Evolutionary conservation across 805 yeast species (phyloP).

Genomic region (Schizosaccharomyces cryophilus): DNA sequence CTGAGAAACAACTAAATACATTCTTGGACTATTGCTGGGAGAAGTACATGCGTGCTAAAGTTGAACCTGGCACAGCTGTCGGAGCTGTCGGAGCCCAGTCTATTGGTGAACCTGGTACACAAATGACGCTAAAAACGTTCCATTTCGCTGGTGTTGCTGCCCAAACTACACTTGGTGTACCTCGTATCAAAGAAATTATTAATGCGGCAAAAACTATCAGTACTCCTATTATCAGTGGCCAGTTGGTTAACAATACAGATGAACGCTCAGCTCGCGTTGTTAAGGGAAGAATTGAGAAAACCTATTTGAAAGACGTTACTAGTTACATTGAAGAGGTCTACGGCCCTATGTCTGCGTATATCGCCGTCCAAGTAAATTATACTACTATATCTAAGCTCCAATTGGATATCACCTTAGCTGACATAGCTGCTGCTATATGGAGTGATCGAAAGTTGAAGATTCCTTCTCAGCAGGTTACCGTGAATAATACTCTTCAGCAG

Average conservation of each 20-base stretch:
- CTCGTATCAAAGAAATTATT: conserved; percentile 95
- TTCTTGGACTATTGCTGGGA: conserved; percentile 55
- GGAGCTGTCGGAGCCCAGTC: conserved; percentile 99
- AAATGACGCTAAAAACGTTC: conserved; percentile 89
- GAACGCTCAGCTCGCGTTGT: conserved; percentile 97
- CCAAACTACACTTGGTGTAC: conserved; percentile 97
- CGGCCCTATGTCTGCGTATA: conserved; percentile 47
- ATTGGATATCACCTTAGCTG: conserved; percentile 65
- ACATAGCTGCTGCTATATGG: conserved; percentile 59
- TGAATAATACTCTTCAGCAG: background rate
- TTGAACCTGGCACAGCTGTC: conserved; percentile 97
- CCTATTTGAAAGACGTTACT: conserved; percentile 64
- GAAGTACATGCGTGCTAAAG: conserved; percentile 72
- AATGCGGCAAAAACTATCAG: conserved; percentile 88
- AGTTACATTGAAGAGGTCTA: conserved; percentile 85
- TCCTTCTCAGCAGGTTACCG: conserved; percentile 12
- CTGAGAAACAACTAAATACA: conserved; percentile 30
- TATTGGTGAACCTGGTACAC: conserved; percentile 98
- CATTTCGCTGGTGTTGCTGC: conserved; percentile 99
- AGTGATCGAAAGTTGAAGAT: conserved; percentile 79
- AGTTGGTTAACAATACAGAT: conserved; percentile 72
- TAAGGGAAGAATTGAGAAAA: conserved; percentile 89
- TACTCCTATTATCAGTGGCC: conserved; percentile 90
- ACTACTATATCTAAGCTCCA: conserved; percentile 72
- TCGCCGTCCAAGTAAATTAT: conserved; percentile 61